Evolutionary conservation across 352 stramenopile species (phyloP).

Genomic region (Phytophthora uliginosa): DNA sequence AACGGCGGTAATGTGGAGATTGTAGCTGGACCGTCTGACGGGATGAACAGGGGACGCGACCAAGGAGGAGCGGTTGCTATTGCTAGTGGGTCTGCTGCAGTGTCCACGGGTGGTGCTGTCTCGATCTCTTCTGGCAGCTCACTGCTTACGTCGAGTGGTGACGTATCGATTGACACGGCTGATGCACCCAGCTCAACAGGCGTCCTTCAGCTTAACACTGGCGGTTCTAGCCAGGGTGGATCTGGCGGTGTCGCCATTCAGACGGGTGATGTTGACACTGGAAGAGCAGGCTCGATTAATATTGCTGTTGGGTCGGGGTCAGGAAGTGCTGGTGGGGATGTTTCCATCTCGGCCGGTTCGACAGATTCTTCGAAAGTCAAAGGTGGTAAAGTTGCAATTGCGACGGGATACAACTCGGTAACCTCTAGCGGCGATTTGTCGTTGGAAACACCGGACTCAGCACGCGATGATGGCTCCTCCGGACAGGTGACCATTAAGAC

Average conservation of each 20-base stretch:
- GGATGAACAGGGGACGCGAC: slow-evolving; percentile 48
- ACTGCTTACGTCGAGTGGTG: slow-evolving; percentile 48
- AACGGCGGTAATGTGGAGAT: slow-evolving; percentile 67
- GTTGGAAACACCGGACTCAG: slow-evolving; percentile 52
- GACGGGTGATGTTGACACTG: slow-evolving; percentile 50
- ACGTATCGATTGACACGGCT: slow-evolving; percentile 48
- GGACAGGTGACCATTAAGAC: slow-evolving; percentile 52
- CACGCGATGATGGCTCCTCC: slow-evolving; percentile 43
- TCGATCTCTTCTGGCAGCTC: slow-evolving; percentile 55
- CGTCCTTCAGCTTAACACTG: slow-evolving; percentile 44
- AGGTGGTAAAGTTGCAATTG: slow-evolving; percentile 53
- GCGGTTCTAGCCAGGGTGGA: slow-evolving; percentile 36
- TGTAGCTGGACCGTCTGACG: slow-evolving; percentile 51
- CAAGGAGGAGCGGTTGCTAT: slow-evolving; percentile 50
- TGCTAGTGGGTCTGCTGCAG: slow-evolving; percentile 47
- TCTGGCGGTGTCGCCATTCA: slow-evolving; percentile 58
- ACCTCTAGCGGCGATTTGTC: slow-evolving; percentile 54
- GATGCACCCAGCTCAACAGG: slow-evolving; percentile 44
- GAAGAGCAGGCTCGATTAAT: slow-evolving; percentile 53
- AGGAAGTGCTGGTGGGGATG: slow-evolving; percentile 45
- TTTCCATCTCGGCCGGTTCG: slow-evolving; percentile 51
- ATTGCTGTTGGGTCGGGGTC: slow-evolving; percentile 54
- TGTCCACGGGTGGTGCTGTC: slow-evolving; percentile 56
- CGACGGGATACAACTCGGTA: slow-evolving; percentile 51
- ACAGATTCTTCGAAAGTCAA: slow-evolving; percentile 41